Percentiles rank a stretch among this genome's conserved stretches.
These are phyloP conservation scores for Phoma sp. DNA, from an alignment of 2,329 filamentous ascomycete genomes.

Conservation along the genomic window DNA sequence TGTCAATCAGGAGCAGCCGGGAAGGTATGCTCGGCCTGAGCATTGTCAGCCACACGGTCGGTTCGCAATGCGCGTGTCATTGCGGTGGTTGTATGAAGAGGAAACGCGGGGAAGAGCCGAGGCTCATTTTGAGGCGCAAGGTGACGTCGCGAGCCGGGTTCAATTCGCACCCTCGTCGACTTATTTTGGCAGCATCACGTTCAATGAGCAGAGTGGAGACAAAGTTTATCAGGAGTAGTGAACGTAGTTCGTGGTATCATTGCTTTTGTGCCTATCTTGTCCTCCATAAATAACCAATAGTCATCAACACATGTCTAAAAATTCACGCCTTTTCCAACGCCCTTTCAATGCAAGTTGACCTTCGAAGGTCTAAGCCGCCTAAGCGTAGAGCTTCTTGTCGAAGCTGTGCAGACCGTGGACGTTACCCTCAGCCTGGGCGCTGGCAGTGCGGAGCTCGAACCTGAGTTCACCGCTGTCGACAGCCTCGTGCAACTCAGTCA, in stretches of 20 bases:
- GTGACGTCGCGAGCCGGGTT: not conserved
- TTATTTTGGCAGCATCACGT: slow-evolving; percentile 8
- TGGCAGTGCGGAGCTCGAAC: slow-evolving; percentile 93
- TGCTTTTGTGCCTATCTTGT: slow-evolving; percentile 42
- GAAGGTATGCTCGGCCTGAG: slow-evolving; percentile 19
- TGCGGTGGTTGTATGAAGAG: slow-evolving; percentile 23
- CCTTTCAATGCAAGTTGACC: slow-evolving; percentile 36
- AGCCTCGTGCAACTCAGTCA: slow-evolving; percentile 75
- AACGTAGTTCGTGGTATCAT: slow-evolving; percentile 44
- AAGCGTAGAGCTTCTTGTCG: slow-evolving; percentile 99
- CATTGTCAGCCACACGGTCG: slow-evolving; percentile 33
- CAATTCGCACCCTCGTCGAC: not conserved
- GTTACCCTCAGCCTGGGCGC: slow-evolving; percentile 93
- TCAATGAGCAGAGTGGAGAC: not conserved
- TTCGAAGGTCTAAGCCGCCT: slow-evolving; percentile 32
- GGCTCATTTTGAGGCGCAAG: slow-evolving; percentile 26
- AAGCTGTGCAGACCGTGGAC: slow-evolving; percentile 97
- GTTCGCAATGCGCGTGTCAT: slow-evolving; percentile 23
- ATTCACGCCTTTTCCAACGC: slow-evolving; percentile 32
- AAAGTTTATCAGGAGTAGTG: not conserved
- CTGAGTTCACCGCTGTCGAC: slow-evolving; percentile 78
- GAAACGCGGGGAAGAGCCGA: slow-evolving; percentile 42
- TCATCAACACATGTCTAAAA: slow-evolving; percentile 30
- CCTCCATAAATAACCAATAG: slow-evolving; percentile 31
- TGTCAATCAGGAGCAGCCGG: slow-evolving; percentile 19